Conservation (phyloP, 768 basidiomycete genomes). For the Boletus tomentosulus region DNA sequence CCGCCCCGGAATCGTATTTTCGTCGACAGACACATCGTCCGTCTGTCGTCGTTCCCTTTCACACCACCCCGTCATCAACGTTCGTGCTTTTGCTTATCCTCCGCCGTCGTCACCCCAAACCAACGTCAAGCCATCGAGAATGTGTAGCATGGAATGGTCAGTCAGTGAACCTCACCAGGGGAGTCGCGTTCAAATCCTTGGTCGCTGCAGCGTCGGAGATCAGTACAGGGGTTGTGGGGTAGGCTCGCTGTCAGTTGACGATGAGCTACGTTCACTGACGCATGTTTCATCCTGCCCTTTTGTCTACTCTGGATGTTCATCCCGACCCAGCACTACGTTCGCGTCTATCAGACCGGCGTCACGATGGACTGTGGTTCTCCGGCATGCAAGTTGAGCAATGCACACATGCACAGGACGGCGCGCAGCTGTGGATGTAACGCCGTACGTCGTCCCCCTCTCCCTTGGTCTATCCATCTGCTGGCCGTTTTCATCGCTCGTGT, state of each 20-base stretch:
- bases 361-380: constrained; percentile 50
- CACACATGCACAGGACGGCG: constrained; percentile 58
- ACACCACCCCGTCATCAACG: neutral
- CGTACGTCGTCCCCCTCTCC: constrained; percentile 12
- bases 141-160: constrained; percentile 62
- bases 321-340: constrained; percentile 54
- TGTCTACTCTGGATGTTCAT: neutral
- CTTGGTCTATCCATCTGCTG: neutral
- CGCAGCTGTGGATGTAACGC: constrained; percentile 55
- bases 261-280: constrained; percentile 3
- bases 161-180: constrained; percentile 5
- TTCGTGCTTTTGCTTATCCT: neutral
- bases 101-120: neutral
- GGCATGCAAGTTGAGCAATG: constrained; percentile 49
- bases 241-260: constrained; percentile 6
- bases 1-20: neutral
- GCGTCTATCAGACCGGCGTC: constrained; percentile 58
- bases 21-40: neutral
- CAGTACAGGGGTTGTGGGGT: constrained; percentile 43
- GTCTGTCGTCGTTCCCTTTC: neutral
- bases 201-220: constrained; percentile 34
- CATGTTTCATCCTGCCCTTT: neutral
- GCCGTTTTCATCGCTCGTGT: neutral
- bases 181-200: constrained; percentile 7
- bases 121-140: constrained; percentile 20